A percentile compares a stretch with the other conserved stretches of the same genome.
phyloP scores from a whole-genome alignment of 2,329 filamentous ascomycete genomes.

The Sporothrix mexicana region DNA sequence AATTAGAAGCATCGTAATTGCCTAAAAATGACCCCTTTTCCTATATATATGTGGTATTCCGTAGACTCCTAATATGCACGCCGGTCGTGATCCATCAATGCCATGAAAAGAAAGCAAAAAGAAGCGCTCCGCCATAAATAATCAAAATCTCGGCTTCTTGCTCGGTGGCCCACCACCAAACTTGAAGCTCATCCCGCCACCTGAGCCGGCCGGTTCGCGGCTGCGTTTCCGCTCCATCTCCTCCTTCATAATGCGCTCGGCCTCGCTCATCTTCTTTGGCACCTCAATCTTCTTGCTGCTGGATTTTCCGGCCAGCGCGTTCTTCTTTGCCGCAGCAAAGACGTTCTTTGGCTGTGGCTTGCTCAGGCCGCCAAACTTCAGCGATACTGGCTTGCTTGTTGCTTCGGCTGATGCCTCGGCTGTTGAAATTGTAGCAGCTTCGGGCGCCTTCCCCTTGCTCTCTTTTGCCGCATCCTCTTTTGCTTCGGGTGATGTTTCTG shows the following conservation, averaged over 20 bases:
- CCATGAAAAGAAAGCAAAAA: background rate
- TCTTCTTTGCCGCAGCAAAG: conserved; percentile 71
- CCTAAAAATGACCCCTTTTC: background rate
- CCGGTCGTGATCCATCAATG: conserved; percentile 1
- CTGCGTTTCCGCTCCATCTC: conserved; percentile 74
- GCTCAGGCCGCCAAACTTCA: conserved; percentile 63
- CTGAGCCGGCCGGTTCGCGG: conserved; percentile 48
- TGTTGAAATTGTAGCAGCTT: background rate
- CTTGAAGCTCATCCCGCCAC: conserved; percentile 33
- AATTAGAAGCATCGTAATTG: too few species aligned
- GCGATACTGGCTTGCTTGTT: conserved; percentile 54
- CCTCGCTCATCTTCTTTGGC: conserved; percentile 85
- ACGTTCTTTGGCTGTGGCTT: conserved; percentile 78
- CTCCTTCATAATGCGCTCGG: conserved; percentile 86
- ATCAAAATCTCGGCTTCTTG: conserved; percentile 59
- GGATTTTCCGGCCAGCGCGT: conserved; percentile 63
- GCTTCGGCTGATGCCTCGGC: conserved; percentile 25
- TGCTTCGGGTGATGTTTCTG: background rate
- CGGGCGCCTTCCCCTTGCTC: background rate
- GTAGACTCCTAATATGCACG: background rate
- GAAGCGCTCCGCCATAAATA: too few species aligned
- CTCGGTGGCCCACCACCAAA: conserved; percentile 38
- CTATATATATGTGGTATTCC: conserved; percentile 20
- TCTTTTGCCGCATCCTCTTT: background rate
- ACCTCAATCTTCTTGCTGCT: conserved; percentile 68